Evolutionary conservation across 164 flowering plant species (phyloP).

Genomic region (Stephania yunnanensis): DNA sequence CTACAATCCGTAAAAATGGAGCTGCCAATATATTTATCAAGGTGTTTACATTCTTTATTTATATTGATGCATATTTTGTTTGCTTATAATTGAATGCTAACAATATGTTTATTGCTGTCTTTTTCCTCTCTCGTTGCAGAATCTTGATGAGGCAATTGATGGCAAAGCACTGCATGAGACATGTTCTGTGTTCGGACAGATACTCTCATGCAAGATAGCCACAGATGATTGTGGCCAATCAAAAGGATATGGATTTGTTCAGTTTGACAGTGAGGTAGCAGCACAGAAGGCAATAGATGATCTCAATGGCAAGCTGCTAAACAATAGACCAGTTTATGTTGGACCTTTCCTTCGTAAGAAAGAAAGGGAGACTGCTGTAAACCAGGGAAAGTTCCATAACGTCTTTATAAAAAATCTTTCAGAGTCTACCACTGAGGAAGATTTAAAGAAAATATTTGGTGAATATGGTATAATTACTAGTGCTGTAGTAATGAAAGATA

Average conservation of each 20-base stretch:
- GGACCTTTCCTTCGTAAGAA: slow-evolving; percentile 78
- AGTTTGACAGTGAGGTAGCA: slow-evolving; percentile 65
- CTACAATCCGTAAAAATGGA: slow-evolving; percentile 64
- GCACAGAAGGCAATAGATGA: slow-evolving; percentile 72
- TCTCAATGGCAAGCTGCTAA: slow-evolving; percentile 73
- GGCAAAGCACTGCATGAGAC: slow-evolving; percentile 72
- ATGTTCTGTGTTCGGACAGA: slow-evolving; percentile 65
- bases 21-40: slow-evolving; percentile 62
- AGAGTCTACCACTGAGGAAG: slow-evolving; percentile 64
- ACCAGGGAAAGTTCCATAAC: slow-evolving; percentile 56
- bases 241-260: slow-evolving; percentile 85
- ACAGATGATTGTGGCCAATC: slow-evolving; percentile 69
- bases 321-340: slow-evolving; percentile 81
- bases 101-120: neutral
- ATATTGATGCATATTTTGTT: neutral
- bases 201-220: slow-evolving; percentile 75
- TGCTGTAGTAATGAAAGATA: slow-evolving; percentile 73
- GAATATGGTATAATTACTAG: slow-evolving; percentile 69
- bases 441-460: slow-evolving; percentile 49
- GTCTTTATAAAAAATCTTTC: slow-evolving; percentile 75
- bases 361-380: slow-evolving; percentile 52
- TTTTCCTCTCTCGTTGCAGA: slow-evolving; percentile 31
- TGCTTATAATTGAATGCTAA: neutral
- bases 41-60: slow-evolving; percentile 24
- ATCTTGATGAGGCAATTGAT: slow-evolving; percentile 79